Evolutionary conservation across 2,329 filamentous ascomycete species (phyloP), one percentile per base, ranked within the genome.

Genomic region (Talaromyces sp.): DNA sequence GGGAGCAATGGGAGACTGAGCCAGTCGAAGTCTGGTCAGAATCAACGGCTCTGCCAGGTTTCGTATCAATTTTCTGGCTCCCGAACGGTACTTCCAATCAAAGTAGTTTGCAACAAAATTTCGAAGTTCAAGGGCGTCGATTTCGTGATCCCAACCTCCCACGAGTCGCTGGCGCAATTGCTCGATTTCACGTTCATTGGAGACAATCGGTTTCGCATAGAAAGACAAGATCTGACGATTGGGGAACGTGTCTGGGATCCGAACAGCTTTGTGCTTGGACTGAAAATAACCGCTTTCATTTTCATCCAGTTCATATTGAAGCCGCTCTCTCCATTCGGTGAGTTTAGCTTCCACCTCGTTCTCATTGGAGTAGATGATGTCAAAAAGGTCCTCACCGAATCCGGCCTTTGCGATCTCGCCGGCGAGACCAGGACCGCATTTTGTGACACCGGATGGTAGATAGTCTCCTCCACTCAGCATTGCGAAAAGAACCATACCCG

Each of bases 391-490:
- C 63, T 82, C 84, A 1, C 93, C 95, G 74, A 93, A 98, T 0
- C 93, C 92, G 59, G 92, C 95, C 69, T 86, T 86, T 37, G 93
- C 93, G 60, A 95, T 96, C 73, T 97, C 92, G 67, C 90, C 95
- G 0, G 95, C 93, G 11, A 93, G 82, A 71, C 93, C 96, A 56
- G 92, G 86, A 1, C 95, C 95, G 69, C 93, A 96, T 3, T 91
- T 90, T 0, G 90, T 87, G 16, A 99, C 88, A 0, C 95, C 95
- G 61, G 92, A 90, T 0, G 93, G 91, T 0, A 93, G 81, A 69
- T 99, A 99, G 75, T 99, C 95, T 6, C 95, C 95, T 6, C 95
- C 95, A 68, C 93, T 97, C 84, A 99, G 92, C 65, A 99, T 80
- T 0, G 95, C 95, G 21, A 98, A 89, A 12, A 99, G 79, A 23